Percentiles rank a stretch among this genome's conserved stretches.
Evolutionary conservation across 2,329 filamentous ascomycete genomes (phyloP).

Genomic region (Penicillium sp.): DNA sequence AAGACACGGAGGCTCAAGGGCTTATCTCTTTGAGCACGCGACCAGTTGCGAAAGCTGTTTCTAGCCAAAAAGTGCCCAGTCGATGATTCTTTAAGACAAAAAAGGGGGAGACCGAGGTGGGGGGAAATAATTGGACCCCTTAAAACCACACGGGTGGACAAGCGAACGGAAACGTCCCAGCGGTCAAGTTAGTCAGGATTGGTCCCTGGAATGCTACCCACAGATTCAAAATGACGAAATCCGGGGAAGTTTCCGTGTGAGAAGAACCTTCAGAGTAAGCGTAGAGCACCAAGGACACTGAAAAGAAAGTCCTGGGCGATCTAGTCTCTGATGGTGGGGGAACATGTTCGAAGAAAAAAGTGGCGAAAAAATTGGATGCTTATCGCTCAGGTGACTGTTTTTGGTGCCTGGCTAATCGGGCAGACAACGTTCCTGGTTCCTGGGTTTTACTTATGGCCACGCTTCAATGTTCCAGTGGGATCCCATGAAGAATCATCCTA

Average conservation of each 20-base stretch:
- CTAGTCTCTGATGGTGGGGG: background rate
- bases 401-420: constrained; percentile 17
- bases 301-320: background rate
- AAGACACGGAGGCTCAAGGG: background rate
- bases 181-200: constrained; percentile 3
- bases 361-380: constrained; percentile 15
- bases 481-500: background rate
- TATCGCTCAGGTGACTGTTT: constrained; percentile 21
- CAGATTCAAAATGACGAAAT: background rate
- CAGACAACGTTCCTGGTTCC: constrained; percentile 3
- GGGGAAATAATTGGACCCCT: constrained; percentile 13
- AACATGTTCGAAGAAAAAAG: constrained; percentile 6
- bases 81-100: background rate
- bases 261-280: background rate
- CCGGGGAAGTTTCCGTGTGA: constrained; percentile 1
- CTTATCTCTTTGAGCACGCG: constrained; percentile 4
- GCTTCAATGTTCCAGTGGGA: background rate
- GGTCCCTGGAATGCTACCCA: constrained; percentile 7
- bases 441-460: background rate
- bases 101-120: constrained; percentile 12
- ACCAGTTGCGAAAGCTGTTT: constrained; percentile 4
- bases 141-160: constrained; percentile 9
- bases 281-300: background rate
- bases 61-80: background rate
- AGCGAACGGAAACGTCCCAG: constrained; percentile 17